These are phyloP conservation scores for Skeletonema potamos DNA, from an alignment of 108 stramenopile species.

Conservation along the genomic window DNA sequence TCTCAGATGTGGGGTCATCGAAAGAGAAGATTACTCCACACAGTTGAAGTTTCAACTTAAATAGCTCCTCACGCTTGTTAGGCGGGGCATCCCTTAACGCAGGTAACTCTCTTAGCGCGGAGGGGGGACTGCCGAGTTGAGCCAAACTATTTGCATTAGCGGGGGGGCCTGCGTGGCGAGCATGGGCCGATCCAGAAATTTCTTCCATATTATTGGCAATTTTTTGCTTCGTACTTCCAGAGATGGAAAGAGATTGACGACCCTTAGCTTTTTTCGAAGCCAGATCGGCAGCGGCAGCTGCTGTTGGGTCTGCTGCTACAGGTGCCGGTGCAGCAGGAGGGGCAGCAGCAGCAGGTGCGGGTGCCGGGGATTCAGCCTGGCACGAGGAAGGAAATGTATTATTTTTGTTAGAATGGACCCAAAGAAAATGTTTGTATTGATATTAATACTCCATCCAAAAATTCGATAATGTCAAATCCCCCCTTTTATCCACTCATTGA, in stretches of 20 bases:
- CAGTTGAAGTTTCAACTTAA: slow-evolving; percentile 81
- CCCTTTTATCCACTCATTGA: background rate
- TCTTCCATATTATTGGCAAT: slow-evolving; percentile 9
- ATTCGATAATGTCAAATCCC: background rate
- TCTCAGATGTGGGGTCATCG: slow-evolving; percentile 85
- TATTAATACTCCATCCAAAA: background rate
- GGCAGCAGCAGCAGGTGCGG: slow-evolving; percentile 20
- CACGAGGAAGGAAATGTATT: background rate
- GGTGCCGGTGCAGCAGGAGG: slow-evolving; percentile 4
- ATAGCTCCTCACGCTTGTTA: slow-evolving; percentile 87
- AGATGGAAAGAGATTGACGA: slow-evolving; percentile 40
- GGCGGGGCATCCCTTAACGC: slow-evolving; percentile 80
- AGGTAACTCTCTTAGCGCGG: slow-evolving; percentile 64
- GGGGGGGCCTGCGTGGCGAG: background rate
- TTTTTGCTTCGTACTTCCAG: slow-evolving; percentile 23
- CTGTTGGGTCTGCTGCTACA: background rate
- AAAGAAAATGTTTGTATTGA: background rate
- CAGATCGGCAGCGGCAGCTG: background rate
- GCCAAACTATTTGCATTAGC: slow-evolving; percentile 9
- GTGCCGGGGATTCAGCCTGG: slow-evolving; percentile 11
- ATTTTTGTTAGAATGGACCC: background rate
- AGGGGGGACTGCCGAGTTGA: slow-evolving; percentile 35
- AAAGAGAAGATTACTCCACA: slow-evolving; percentile 88
- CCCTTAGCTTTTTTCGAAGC: slow-evolving; percentile 18
- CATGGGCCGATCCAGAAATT: background rate